phyloP scores from a whole-genome alignment of 305 asterid species.

The Fraxinus sp. region DNA sequence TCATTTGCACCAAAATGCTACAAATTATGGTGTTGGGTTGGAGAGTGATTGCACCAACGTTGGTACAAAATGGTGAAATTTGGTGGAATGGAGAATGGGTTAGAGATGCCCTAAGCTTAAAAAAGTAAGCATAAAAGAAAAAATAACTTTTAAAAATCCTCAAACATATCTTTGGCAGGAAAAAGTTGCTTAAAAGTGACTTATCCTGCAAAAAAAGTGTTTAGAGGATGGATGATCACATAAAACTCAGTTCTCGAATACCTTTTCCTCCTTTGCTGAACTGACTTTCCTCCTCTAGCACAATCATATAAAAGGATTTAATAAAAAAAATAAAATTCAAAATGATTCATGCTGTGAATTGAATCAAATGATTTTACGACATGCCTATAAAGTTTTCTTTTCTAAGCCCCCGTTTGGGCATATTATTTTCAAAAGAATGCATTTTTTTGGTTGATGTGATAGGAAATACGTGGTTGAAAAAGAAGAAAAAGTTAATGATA shows the following conservation, averaged over 20 bases:
- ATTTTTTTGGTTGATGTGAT: too few relatives aligned
- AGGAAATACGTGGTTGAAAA: too few relatives aligned
- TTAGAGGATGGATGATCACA: background rate
- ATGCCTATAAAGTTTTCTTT: background rate
- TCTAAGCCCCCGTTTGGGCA: too few relatives aligned
- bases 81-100: too few relatives aligned
- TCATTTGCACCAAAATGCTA: too few relatives aligned
- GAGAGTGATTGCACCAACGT: too few relatives aligned
- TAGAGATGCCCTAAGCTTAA: too few relatives aligned
- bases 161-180: background rate
- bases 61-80: too few relatives aligned
- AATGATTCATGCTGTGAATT: background rate
- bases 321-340: background rate
- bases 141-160: background rate
- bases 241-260: background rate
- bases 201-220: background rate
- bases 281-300: background rate
- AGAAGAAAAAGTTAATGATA: too few relatives aligned
- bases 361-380: background rate
- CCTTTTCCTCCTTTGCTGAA: background rate
- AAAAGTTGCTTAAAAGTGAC: background rate
- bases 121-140: too few relatives aligned
- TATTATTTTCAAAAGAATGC: too few relatives aligned
- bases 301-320: background rate
- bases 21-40: too few relatives aligned